A percentile compares a stretch with the other conserved stretches of the same genome.
These are phyloP conservation scores for Fraxinus quadrangulata DNA, from an alignment of 257 asterid species.

Conservation along the genomic window DNA sequence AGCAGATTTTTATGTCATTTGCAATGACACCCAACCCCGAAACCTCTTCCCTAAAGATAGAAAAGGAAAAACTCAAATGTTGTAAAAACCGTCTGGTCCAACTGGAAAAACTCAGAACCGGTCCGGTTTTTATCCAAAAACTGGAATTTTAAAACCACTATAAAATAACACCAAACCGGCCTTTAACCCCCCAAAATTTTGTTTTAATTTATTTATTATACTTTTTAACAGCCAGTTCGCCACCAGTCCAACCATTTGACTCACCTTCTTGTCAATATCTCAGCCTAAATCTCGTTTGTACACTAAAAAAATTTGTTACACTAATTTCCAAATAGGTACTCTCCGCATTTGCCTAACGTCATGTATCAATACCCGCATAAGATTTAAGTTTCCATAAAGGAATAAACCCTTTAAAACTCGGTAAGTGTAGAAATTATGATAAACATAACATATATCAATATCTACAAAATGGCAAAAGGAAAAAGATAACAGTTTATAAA, in stretches of 20 bases:
- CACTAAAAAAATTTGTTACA: not conserved
- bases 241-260: not conserved
- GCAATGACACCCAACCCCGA: not conserved
- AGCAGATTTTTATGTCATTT: not conserved
- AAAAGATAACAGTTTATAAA: not conserved
- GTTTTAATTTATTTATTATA: not conserved
- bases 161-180: not conserved
- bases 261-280: not conserved
- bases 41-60: not conserved
- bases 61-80: not conserved
- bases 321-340: not conserved
- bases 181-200: not conserved
- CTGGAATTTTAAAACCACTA: not conserved
- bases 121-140: not conserved
- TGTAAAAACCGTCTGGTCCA: not conserved
- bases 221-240: not conserved
- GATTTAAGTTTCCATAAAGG: not conserved
- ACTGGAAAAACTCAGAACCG: not conserved
- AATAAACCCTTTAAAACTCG: not conserved
- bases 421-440: not conserved
- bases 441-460: not conserved
- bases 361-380: not conserved
- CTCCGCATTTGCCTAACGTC: not conserved
- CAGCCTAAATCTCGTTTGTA: not conserved
- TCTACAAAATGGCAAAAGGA: not conserved